A percentile compares a stretch with the other conserved stretches of the same genome.
phyloP scores from a whole-genome alignment of 2,329 filamentous ascomycete genomes.

The Eutypa lata region DNA sequence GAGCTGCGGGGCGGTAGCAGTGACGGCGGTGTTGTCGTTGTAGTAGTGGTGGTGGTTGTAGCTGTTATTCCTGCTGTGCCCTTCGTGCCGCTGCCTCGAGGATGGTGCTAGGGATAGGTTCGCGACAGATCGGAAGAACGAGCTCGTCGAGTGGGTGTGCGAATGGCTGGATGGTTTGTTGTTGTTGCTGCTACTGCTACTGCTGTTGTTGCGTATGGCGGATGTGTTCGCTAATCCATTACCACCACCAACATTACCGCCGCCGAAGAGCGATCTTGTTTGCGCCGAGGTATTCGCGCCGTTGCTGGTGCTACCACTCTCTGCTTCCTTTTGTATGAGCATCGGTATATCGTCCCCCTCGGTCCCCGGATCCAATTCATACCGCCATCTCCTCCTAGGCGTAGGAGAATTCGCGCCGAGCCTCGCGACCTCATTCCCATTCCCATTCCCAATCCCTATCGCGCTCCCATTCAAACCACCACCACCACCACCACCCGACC shows the following conservation, averaged over 20 bases:
- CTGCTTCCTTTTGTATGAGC: conserved; percentile 73
- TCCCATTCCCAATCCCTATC: conserved; percentile 33
- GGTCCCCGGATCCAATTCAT: conserved; percentile 77
- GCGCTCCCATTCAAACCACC: conserved; percentile 21
- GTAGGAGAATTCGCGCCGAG: conserved; percentile 32
- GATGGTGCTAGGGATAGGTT: conserved; percentile 56
- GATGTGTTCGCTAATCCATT: conserved; percentile 24
- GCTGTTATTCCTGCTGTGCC: conserved; percentile 48
- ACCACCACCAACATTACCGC: conserved; percentile 49
- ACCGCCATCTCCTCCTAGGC: conserved; percentile 71
- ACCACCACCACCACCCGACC: conserved; percentile 8
- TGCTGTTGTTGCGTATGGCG: conserved; percentile 48
- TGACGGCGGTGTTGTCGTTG: conserved; percentile 1
- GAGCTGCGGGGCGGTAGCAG: conserved; percentile 33
- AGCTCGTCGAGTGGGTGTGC: conserved; percentile 48
- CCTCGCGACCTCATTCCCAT: conserved; percentile 33
- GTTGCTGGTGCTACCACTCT: conserved; percentile 16
- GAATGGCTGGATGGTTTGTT: conserved; percentile 46
- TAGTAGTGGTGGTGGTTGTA: conserved; percentile 12
- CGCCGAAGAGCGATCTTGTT: conserved; percentile 55
- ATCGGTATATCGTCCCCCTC: conserved; percentile 78
- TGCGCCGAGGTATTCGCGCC: conserved; percentile 12
- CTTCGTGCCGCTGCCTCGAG: not conserved
- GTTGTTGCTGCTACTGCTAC: too few species aligned
- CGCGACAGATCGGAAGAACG: conserved; percentile 85